Base-by-base conservation (phyloP, 2,329 filamentous ascomycete genomes). In the Mariannaea sp. region DNA sequence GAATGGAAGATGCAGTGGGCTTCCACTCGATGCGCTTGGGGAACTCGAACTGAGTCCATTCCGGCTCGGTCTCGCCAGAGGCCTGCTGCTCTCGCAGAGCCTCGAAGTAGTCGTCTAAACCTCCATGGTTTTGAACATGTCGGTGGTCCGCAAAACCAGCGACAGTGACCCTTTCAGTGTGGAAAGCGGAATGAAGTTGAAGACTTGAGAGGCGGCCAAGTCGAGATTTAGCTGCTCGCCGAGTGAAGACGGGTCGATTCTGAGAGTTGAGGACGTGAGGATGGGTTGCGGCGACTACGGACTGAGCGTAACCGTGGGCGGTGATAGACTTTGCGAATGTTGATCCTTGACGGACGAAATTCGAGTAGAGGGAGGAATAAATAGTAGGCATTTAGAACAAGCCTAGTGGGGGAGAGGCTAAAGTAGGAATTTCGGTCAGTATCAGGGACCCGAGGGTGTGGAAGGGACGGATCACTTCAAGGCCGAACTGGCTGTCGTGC, bases 281-380 rank as follows among this genome's bases (percentile, higher is more conserved):
- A 60, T 96, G 92, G 61, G 91, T 91, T 68, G 92, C 93, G 70
- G 94, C 94, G 77, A 99, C 92, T 77, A 97, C 88, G 60, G 92
- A 96, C 75, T 97, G 93, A 67, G 92, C 92, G 83, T 97, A 97
- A 77, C 93, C 93, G 84, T 97, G 91, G 72, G 91, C 92, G 74
- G 91, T 93, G 75, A 97, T 89, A 70, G 92, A 92, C 80, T 97
- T 97, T 71, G 90, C 87, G 70, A 75, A 73, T 69, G 73, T 70
- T 78, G 97, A 89, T 88, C 90, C 92, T 83, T 93, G 90, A 81
- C 94, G 93, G 85, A 96, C 91, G 82, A 97, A 90, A 80, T 83
- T 87, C 77, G 84, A 81, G 76, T 85, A 86, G 62, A 87, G 77
- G 70, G 82, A 83, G 59, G 83, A 86, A 74, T 86, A 86, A 70